phyloP scores from a whole-genome alignment of 2,329 filamentous ascomycete species.

The Dothistroma septosporum region DNA sequence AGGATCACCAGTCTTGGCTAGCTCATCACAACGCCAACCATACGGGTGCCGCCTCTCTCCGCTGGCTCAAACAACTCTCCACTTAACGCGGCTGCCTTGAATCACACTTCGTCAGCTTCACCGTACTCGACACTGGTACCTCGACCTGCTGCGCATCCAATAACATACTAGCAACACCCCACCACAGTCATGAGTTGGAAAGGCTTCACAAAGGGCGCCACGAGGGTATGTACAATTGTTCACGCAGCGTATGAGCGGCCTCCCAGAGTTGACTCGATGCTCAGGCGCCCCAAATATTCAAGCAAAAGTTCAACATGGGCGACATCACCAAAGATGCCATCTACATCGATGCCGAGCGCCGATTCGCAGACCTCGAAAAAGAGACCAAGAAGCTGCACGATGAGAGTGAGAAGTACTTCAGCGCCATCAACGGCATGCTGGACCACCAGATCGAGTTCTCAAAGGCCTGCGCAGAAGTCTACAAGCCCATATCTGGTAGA shows the following conservation, averaged over 20 bases:
- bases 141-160: neutral
- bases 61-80: neutral
- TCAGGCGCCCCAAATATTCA: conserved; percentile 85
- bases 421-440: conserved; percentile 97
- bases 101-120: neutral
- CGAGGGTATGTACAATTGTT: conserved; percentile 59
- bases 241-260: neutral
- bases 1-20: neutral
- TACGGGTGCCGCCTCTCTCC: neutral
- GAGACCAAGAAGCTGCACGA: conserved; percentile 97
- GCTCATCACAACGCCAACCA: neutral
- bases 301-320: conserved; percentile 88
- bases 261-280: conserved; percentile 17
- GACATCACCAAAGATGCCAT: conserved; percentile 93
- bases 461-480: conserved; percentile 90
- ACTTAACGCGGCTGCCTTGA: neutral
- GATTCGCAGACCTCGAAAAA: conserved; percentile 82
- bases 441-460: conserved; percentile 97
- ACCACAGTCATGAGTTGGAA: conserved; percentile 80
- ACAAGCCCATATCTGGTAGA: conserved; percentile 95
- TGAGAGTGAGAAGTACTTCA: conserved; percentile 95
- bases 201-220: conserved; percentile 86
- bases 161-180: neutral
- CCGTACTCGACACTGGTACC: neutral
- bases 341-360: conserved; percentile 88